phyloP scores from a whole-genome alignment of 2,329 filamentous ascomycete species.

The Xylaria sp. region DNA sequence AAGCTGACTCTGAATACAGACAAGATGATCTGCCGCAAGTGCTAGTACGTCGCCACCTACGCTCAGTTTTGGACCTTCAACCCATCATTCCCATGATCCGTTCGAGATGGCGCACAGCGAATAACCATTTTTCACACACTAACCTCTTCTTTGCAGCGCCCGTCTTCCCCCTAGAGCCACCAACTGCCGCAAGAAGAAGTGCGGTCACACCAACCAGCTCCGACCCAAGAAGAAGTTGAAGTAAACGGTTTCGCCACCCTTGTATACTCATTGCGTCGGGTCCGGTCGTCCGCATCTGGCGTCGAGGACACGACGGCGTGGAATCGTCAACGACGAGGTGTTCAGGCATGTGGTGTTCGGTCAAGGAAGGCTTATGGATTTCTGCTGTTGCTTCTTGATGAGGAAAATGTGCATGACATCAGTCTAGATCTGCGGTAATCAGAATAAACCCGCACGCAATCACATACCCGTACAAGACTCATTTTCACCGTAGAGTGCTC shows the following conservation, averaged over 20 bases:
- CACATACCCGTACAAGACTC: background rate
- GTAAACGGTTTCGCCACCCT: constrained; percentile 28
- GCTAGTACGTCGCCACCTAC: constrained; percentile 74
- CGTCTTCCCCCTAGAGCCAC: constrained; percentile 65
- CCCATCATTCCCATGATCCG: background rate
- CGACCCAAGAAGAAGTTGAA: constrained; percentile 97
- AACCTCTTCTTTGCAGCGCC: constrained; percentile 19
- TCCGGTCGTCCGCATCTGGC: constrained; percentile 5
- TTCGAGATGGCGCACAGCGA: background rate
- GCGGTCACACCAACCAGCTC: constrained; percentile 99
- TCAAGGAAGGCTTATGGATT: constrained; percentile 26
- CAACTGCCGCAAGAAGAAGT: constrained; percentile 99
- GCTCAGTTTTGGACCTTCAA: background rate
- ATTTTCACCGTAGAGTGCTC: background rate
- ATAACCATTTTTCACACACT: background rate
- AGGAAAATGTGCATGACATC: constrained; percentile 17
- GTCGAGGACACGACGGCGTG: constrained; percentile 12
- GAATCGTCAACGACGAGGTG: constrained; percentile 11
- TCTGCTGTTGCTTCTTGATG: constrained; percentile 22
- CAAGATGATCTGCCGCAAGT: constrained; percentile 99
- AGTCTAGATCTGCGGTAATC: constrained; percentile 23
- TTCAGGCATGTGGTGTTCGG: constrained; percentile 27
- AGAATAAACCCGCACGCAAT: constrained; percentile 26
- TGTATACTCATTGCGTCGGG: background rate
- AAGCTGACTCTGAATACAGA: constrained; percentile 46